Evolutionary conservation across 768 basidiomycete genomes (phyloP), one percentile per base, ranked within the genome.

Genomic region (Fomitopsis serialis): DNA sequence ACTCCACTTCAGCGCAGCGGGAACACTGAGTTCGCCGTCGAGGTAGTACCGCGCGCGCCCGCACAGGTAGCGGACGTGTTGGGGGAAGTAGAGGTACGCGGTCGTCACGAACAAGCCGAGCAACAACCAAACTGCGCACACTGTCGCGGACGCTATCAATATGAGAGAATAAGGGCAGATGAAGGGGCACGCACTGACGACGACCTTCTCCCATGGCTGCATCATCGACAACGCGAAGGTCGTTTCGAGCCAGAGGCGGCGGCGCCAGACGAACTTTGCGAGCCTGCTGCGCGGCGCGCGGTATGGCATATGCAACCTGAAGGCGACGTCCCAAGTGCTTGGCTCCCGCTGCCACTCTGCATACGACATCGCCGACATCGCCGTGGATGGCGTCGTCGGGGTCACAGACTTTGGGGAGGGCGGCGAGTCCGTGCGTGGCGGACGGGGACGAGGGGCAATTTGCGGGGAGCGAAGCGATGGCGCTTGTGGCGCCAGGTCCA

Each of bases 121-220:
- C 54, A 78, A 57, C 24, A 75, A 55, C 2, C 70, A 61, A 36
- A 75, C 61, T 40, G 78, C 63, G 2, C 73, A 66, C 55, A 77
- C 78, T 81, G 57, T 22, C 23, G 27, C 15, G 37, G 17, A n/a
- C 40, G 9, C 22, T 9, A 51, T 4, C 8, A 48, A 21, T 45
- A 25, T 10, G 42, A 12, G 42, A 19, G 17, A 34, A 45, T 50
- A 50, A 17, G 23, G 27, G 19, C 22, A 10, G 82, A 0, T 48
- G 11, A 7, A 22, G 22, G 29, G 29, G 29, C 11, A 75, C 84
- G 75, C 81, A 84, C 84, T 63, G 52, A 81, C 72, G 37, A 85
- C 63, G 40, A 78, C 58, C 59, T 82, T 81, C 74, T 87, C 85
- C 85, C 84, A 86, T 53, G 79, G 76, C 63, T 87, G 81, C 52